Conservation (phyloP, 306 rosid genomes). For the Dicorynia guianensis region DNA sequence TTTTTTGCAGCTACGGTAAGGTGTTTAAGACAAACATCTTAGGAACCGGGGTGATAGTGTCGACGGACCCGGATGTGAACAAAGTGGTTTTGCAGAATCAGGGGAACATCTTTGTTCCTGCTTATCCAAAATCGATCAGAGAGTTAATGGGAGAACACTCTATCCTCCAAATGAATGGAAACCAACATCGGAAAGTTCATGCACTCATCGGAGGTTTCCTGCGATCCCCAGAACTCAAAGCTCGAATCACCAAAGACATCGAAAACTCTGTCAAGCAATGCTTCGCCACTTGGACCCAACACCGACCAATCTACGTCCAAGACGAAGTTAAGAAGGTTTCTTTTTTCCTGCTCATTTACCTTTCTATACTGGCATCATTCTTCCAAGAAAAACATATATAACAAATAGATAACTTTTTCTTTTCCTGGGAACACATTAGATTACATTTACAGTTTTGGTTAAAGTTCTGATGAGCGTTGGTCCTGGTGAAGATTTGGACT, state of each 20-base stretch:
- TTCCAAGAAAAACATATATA: too few species aligned
- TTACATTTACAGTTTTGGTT: constrained; percentile 73
- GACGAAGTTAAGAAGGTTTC: constrained; percentile 76
- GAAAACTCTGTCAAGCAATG: constrained; percentile 63
- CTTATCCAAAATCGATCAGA: constrained; percentile 88
- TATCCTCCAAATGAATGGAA: constrained; percentile 74
- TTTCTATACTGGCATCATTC: background rate
- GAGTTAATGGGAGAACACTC: constrained; percentile 80
- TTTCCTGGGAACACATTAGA: constrained; percentile 46
- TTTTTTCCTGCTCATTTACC: background rate
- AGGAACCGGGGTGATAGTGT: constrained; percentile 83
- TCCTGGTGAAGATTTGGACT: constrained; percentile 78
- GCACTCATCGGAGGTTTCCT: constrained; percentile 74
- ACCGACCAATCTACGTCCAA: constrained; percentile 61
- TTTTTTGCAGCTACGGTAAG: constrained; percentile 68
- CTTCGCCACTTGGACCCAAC: constrained; percentile 60
- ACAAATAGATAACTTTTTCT: too few species aligned
- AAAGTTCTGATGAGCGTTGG: constrained; percentile 80
- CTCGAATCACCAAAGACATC: constrained; percentile 66
- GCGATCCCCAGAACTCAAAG: constrained; percentile 70
- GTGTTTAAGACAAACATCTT: constrained; percentile 83
- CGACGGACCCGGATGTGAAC: constrained; percentile 88
- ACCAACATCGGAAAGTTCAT: constrained; percentile 67
- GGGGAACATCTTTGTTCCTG: constrained; percentile 75
- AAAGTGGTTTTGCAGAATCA: constrained; percentile 77